phyloP scores from a whole-genome alignment of 1,139 yeast genomes.

The Protomyces inundatus region DNA sequence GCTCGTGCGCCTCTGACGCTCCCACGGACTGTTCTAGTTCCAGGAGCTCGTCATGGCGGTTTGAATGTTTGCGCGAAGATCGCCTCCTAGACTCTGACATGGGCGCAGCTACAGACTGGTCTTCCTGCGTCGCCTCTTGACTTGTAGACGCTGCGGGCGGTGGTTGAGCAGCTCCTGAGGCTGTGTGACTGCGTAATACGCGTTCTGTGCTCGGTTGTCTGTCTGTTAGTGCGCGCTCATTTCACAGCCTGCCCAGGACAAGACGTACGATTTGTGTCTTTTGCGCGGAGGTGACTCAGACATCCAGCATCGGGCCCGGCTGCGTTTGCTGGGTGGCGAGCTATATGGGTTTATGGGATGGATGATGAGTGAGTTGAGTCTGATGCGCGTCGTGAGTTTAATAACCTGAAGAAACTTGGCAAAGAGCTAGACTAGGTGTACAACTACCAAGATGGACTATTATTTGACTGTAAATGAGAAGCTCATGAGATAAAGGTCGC shows the following conservation, averaged over 20 bases:
- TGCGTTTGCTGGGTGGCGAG: not conserved
- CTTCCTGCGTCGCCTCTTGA: not conserved
- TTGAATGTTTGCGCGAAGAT: constrained; percentile 14
- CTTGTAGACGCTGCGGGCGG: not conserved
- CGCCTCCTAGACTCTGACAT: constrained; percentile 18
- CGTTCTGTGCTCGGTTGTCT: not conserved
- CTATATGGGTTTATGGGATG: no score
- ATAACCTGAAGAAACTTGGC: no score
- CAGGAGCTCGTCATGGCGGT: constrained; percentile 12
- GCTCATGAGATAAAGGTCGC: constrained; percentile 51
- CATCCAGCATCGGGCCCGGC: not conserved
- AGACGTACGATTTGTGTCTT: not conserved
- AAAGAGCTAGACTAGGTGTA: no score
- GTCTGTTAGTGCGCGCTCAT: no score
- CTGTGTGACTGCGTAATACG: not conserved
- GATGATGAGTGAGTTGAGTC: no score
- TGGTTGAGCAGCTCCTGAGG: not conserved
- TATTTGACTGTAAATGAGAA: no score
- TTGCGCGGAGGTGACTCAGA: constrained; percentile 1
- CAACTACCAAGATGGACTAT: no score
- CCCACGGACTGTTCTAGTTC: not conserved
- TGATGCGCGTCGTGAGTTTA: no score
- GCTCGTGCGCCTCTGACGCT: constrained; percentile 3
- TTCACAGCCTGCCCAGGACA: not conserved
- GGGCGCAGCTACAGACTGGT: not conserved